phyloP scores from a whole-genome alignment of 345 rosid species.

The Brassica nigra region DNA sequence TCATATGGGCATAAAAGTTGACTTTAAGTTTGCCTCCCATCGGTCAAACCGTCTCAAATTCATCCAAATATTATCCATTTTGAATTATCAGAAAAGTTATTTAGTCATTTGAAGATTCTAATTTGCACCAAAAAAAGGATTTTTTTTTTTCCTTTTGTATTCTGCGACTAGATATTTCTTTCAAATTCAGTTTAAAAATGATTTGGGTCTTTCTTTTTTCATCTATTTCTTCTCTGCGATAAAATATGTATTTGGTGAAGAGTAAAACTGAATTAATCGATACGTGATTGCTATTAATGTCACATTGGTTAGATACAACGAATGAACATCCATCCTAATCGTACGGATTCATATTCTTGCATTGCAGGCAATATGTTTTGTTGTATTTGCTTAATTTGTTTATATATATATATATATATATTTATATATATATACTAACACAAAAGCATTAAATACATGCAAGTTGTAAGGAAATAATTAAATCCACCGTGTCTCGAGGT shows the following conservation, averaged over 20 bases:
- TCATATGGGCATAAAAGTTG: no score
- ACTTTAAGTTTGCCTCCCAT: no score
- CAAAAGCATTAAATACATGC: conserved; percentile 10
- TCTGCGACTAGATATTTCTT: not conserved
- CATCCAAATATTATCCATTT: no score
- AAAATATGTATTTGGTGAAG: not conserved
- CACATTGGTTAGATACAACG: conserved; percentile 19
- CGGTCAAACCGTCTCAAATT: no score
- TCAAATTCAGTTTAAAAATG: not conserved
- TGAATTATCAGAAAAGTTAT: no score
- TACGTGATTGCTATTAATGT: conserved; percentile 17
- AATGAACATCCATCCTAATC: conserved; percentile 26
- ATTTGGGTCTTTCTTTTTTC: not conserved
- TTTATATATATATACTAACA: not conserved
- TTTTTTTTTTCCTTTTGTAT: not conserved
- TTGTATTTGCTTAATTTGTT: not conserved
- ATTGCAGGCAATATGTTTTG: conserved; percentile 26
- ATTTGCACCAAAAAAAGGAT: no score
- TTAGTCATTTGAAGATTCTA: no score
- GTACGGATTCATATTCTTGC: conserved; percentile 22
- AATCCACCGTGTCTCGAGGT: conserved; percentile 34
- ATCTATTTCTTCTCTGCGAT: not conserved
- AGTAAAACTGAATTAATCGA: not conserved
- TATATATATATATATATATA: not conserved
- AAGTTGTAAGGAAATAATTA: conserved; percentile 12